These are phyloP conservation scores for Claviceps quebecensis DNA, from an alignment of 2,329 filamentous ascomycete species.

Conservation along the genomic window DNA sequence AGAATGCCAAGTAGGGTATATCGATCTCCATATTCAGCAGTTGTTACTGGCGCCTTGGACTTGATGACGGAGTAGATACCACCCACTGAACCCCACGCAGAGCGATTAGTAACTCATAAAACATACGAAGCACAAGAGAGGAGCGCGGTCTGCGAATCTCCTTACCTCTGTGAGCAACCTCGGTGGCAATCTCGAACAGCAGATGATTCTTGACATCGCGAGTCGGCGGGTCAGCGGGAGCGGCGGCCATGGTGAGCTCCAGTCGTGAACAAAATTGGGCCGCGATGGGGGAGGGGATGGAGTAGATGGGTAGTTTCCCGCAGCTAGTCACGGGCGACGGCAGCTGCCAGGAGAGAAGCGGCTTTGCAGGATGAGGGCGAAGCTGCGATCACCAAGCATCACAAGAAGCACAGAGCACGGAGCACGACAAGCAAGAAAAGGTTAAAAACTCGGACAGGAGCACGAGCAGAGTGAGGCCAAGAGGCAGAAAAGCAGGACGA, in stretches of 20 bases:
- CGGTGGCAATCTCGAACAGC: constrained; percentile 92
- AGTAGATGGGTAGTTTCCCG: neutral
- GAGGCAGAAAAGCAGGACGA: neutral
- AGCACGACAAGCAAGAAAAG: neutral
- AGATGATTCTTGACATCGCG: constrained; percentile 87
- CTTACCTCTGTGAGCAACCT: constrained; percentile 87
- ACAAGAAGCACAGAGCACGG: neutral
- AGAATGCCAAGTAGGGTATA: constrained; percentile 93
- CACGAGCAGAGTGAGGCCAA: neutral
- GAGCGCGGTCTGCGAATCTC: constrained; percentile 11
- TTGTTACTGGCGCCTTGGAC: constrained; percentile 95
- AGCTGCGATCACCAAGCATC: neutral
- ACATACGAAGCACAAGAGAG: neutral
- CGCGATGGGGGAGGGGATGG: neutral
- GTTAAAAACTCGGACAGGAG: neutral
- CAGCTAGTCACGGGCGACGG: neutral
- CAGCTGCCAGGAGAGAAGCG: neutral
- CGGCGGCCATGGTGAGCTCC: constrained; percentile 28
- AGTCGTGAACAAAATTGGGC: neutral
- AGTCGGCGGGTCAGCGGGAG: constrained; percentile 29
- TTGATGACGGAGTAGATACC: constrained; percentile 99
- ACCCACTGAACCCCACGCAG: constrained; percentile 48
- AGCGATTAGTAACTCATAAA: neutral
- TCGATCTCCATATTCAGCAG: constrained; percentile 93
- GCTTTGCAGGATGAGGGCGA: neutral